Conservation (phyloP, 306 rosid genomes). For the Citrullus amarus region DNA sequence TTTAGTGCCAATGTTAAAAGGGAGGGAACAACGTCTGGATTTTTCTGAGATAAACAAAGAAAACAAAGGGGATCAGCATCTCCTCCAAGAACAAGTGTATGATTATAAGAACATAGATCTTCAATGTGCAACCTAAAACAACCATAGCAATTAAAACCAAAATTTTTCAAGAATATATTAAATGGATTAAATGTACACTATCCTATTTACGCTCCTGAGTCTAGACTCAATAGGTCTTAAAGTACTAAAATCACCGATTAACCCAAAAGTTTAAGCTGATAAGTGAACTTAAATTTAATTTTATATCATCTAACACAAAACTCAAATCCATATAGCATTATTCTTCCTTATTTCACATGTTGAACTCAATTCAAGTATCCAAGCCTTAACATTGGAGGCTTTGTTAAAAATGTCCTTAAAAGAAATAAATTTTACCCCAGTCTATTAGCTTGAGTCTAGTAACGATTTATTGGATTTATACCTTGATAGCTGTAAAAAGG, state of each 20-base stretch:
- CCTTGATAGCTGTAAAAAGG: slow-evolving; percentile 54
- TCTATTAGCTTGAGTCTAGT: not conserved
- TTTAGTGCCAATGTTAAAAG: slow-evolving; percentile 64
- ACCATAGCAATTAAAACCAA: not conserved
- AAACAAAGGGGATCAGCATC: slow-evolving; percentile 6
- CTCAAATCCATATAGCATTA: not conserved
- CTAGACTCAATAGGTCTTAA: not conserved
- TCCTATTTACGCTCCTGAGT: not conserved
- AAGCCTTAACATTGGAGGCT: not conserved
- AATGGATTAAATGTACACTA: not conserved
- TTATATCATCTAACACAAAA: too few relatives aligned
- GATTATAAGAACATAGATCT: not conserved
- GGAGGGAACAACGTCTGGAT: slow-evolving; percentile 57
- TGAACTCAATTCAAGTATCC: not conserved
- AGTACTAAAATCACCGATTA: not conserved
- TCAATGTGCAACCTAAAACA: not conserved
- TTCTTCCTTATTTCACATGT: not conserved
- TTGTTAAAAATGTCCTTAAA: not conserved
- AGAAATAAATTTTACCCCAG: not conserved
- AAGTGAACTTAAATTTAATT: too few relatives aligned
- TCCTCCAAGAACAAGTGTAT: not conserved
- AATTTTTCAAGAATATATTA: not conserved
- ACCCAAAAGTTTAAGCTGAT: too few relatives aligned
- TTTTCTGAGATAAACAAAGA: slow-evolving; percentile 41
- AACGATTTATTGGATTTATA: slow-evolving; percentile 4